Percentiles rank a stretch among this genome's conserved stretches.
These are phyloP conservation scores for Phalaenopsis hybrid DNA, from an alignment of 116 monocot species.

Conservation along the genomic window DNA sequence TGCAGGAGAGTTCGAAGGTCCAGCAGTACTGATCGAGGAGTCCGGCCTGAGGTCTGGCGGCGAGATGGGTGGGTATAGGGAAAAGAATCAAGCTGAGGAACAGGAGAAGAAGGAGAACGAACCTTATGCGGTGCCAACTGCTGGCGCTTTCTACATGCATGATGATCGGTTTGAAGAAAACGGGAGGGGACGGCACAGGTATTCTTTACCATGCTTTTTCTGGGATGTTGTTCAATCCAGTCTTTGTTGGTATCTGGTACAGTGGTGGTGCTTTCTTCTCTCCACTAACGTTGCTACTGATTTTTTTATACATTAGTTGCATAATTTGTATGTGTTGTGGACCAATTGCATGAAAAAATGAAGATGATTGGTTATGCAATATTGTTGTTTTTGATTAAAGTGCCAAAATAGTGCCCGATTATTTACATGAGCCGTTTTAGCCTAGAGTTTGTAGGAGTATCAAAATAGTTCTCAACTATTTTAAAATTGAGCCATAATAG, in stretches of 20 bases:
- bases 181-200: conserved; percentile 71
- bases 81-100: conserved; percentile 16
- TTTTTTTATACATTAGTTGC: background rate
- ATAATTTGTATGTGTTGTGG: background rate
- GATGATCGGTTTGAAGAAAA: conserved; percentile 81
- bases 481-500: too few species aligned
- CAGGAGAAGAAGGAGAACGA: conserved; percentile 82
- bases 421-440: too few species aligned
- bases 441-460: too few species aligned
- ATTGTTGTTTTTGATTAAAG: too few species aligned
- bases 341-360: background rate
- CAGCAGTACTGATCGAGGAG: conserved; percentile 1
- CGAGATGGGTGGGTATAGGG: conserved; percentile 7
- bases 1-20: conserved; percentile 5
- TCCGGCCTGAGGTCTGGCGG: conserved; percentile 5
- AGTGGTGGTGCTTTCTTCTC: background rate
- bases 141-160: conserved; percentile 98
- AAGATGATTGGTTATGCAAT: background rate
- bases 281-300: background rate
- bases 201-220: conserved; percentile 3
- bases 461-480: too few species aligned
- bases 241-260: background rate
- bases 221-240: background rate
- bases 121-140: conserved; percentile 78
- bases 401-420: too few species aligned